These are phyloP conservation scores for Dipteronia sinensis DNA, from an alignment of 345 rosid species.

Conservation along the genomic window DNA sequence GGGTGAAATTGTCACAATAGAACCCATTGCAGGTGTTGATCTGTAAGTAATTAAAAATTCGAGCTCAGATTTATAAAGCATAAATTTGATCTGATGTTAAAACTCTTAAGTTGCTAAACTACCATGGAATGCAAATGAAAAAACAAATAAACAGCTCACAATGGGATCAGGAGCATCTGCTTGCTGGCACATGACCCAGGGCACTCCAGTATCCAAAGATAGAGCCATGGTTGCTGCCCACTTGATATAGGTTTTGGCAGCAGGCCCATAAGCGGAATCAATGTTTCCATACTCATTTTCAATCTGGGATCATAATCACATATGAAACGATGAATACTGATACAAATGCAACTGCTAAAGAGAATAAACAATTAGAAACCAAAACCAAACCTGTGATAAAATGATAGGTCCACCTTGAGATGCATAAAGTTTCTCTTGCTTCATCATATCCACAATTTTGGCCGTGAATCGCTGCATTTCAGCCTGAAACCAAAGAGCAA, in stretches of 20 bases:
- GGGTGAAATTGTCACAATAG: conserved; percentile 96
- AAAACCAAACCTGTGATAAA: conserved; percentile 71
- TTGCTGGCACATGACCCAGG: conserved; percentile 99
- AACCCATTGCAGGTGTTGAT: conserved; percentile 97
- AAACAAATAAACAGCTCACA: conserved; percentile 43
- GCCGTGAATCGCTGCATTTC: conserved; percentile 92
- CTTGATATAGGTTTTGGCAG: conserved; percentile 69
- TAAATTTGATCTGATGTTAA: not conserved
- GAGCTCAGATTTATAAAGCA: conserved; percentile 12
- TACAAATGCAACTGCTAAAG: conserved; percentile 1
- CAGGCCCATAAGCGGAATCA: conserved; percentile 66
- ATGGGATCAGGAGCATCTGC: conserved; percentile 90
- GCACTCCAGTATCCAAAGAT: conserved; percentile 86
- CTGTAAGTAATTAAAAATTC: conserved; percentile 39
- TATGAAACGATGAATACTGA: not conserved
- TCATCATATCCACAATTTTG: conserved; percentile 88
- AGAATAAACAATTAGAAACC: conserved; percentile 11
- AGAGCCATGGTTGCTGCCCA: conserved; percentile 96
- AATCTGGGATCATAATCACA: conserved; percentile 51
- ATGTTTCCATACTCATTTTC: conserved; percentile 96
- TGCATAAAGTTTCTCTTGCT: conserved; percentile 85
- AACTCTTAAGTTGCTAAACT: not conserved
- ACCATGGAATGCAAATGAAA: not conserved
- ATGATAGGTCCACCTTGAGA: conserved; percentile 98
- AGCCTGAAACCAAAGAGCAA: conserved; percentile 39